Conservation (phyloP, 1,139 yeast genomes). For the Suhomyces choctaworum region DNA sequence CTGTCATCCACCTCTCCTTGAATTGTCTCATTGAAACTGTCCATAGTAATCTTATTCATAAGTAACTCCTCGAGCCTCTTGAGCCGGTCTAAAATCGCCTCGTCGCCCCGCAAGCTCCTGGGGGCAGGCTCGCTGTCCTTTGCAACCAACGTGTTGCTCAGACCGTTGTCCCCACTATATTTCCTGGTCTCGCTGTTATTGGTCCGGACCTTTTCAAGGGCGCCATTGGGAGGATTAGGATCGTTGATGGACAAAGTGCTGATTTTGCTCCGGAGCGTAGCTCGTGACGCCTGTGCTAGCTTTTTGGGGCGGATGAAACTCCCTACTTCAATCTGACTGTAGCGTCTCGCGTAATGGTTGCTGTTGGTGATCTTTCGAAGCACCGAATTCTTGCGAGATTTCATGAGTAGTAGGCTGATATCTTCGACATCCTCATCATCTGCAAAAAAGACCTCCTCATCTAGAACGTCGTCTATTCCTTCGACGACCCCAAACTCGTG, state of each 20-base stretch:
- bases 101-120: slow-evolving; percentile 3
- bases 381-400: slow-evolving; percentile 26
- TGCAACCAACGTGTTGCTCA: slow-evolving; percentile 9
- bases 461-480: slow-evolving; percentile 22
- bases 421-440: slow-evolving; percentile 20
- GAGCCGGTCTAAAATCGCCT: slow-evolving; percentile 15
- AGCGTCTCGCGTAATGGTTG: slow-evolving; percentile 13
- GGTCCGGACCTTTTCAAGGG: slow-evolving; percentile 16
- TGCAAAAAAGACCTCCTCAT: slow-evolving; percentile 10
- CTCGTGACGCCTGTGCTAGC: slow-evolving; percentile 5
- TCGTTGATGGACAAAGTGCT: slow-evolving; percentile 35
- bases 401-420: slow-evolving; percentile 22
- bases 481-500: slow-evolving; percentile 17
- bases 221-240: slow-evolving; percentile 6
- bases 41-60: slow-evolving; percentile 6
- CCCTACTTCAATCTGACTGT: slow-evolving; percentile 16
- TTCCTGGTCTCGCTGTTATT: slow-evolving; percentile 16
- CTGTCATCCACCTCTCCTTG: slow-evolving; percentile 7
- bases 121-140: slow-evolving; percentile 1
- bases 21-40: slow-evolving; percentile 11
- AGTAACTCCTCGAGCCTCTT: slow-evolving; percentile 14
- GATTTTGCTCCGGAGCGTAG: slow-evolving; percentile 30
- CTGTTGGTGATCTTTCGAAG: slow-evolving; percentile 11
- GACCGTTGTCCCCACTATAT: slow-evolving; percentile 8
- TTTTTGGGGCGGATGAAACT: slow-evolving; percentile 9